phyloP scores from a whole-genome alignment of 805 yeast species.

The Torulaspora franciscae region DNA sequence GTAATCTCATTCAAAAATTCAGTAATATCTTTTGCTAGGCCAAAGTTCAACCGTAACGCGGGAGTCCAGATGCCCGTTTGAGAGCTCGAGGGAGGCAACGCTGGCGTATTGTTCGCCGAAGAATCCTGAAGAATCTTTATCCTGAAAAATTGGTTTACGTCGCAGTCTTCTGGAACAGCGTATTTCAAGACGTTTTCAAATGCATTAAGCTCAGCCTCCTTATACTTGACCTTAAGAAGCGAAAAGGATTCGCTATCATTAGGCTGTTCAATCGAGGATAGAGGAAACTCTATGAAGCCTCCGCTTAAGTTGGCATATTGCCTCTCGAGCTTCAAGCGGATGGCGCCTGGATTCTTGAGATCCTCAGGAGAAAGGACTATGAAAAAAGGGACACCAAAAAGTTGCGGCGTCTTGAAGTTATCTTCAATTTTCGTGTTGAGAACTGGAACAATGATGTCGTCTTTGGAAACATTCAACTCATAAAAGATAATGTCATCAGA shows the following conservation, averaged over 20 bases:
- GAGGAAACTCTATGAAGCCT: constrained; percentile 31
- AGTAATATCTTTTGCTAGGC: constrained; percentile 16
- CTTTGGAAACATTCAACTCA: constrained; percentile 41
- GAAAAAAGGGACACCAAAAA: constrained; percentile 77
- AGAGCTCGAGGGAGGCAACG: not conserved
- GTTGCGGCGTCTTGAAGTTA: constrained; percentile 40
- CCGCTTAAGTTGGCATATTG: constrained; percentile 47
- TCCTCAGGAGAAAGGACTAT: constrained; percentile 53
- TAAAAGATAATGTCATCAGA: constrained; percentile 66
- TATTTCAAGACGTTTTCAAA: constrained; percentile 18
- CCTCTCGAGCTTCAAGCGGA: constrained; percentile 53
- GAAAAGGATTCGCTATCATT: constrained; percentile 37
- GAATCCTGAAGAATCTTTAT: constrained; percentile 16
- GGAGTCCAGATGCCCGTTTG: constrained; percentile 26
- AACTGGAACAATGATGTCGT: constrained; percentile 58
- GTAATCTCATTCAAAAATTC: constrained; percentile 17
- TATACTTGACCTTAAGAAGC: constrained; percentile 24
- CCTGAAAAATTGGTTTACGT: constrained; percentile 19
- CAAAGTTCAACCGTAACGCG: constrained; percentile 16
- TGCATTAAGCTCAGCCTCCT: constrained; percentile 21
- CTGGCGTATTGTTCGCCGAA: not conserved
- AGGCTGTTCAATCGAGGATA: constrained; percentile 12
- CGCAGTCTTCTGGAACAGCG: constrained; percentile 14
- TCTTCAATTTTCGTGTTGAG: constrained; percentile 42
- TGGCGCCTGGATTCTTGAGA: constrained; percentile 48